Percentiles rank a stretch among this genome's conserved stretches.
Evolutionary conservation across 495 filamentous ascomycete species (phyloP).

Genomic region (Lentithecium fluviatile): DNA sequence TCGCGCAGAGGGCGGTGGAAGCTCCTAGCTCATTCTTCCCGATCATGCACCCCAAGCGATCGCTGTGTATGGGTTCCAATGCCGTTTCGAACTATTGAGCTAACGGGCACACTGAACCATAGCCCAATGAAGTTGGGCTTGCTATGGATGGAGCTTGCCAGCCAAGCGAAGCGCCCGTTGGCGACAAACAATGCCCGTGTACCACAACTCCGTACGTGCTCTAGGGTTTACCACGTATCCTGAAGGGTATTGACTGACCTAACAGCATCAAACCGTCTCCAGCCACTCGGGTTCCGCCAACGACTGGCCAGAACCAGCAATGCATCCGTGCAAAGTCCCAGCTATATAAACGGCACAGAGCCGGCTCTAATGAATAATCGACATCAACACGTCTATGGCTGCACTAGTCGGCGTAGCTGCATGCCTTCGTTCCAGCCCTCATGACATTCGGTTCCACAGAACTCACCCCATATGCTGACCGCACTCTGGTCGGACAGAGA

Average conservation of each 20-base stretch:
- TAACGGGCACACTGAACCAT: too few species aligned
- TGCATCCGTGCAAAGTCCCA: neutral
- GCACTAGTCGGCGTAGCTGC: neutral
- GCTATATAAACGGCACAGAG: slow-evolving; percentile 3
- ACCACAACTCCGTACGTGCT: neutral
- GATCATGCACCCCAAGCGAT: too few species aligned
- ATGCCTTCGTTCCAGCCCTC: slow-evolving; percentile 4
- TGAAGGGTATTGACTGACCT: neutral
- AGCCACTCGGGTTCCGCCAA: neutral
- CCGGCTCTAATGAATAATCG: neutral
- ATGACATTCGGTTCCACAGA: slow-evolving; percentile 17
- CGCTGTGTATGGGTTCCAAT: too few species aligned
- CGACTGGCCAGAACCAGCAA: too few species aligned
- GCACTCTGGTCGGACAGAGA: neutral
- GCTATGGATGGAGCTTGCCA: too few species aligned
- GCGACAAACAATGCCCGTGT: too few species aligned
- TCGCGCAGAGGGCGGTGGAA: too few species aligned
- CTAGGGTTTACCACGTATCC: neutral
- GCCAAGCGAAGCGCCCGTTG: too few species aligned
- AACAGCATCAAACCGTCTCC: neutral
- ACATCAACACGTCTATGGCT: slow-evolving; percentile 11
- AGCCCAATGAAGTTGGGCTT: too few species aligned
- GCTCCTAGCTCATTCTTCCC: too few species aligned
- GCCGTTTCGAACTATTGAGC: too few species aligned
- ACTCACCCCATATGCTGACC: slow-evolving; percentile 13